A percentile compares a stretch with the other conserved stretches of the same genome.
These are phyloP conservation scores for Hirsutella rhossiliensis DNA, from an alignment of 2,329 filamentous ascomycete species.

Conservation along the genomic window DNA sequence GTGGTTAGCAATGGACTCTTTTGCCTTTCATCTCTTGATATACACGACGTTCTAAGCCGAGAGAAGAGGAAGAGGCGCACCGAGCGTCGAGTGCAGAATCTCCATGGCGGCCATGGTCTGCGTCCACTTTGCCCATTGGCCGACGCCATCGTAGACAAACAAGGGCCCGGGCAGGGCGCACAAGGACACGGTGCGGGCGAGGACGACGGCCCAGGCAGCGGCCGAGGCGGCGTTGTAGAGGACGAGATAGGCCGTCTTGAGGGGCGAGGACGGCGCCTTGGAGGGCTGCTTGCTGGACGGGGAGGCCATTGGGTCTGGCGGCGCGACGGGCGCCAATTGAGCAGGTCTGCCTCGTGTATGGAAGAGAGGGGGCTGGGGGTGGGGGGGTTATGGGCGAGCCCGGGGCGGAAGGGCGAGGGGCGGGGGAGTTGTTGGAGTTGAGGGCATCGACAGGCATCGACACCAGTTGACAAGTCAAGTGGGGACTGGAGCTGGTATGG, in stretches of 20 bases:
- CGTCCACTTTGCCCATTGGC: constrained; percentile 61
- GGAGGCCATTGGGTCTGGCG: not conserved
- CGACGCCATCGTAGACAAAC: constrained; percentile 48
- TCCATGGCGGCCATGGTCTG: constrained; percentile 79
- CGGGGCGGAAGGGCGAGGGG: too few relatives aligned
- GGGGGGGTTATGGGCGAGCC: too few relatives aligned
- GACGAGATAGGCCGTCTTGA: constrained; percentile 57
- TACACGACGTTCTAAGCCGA: too few relatives aligned
- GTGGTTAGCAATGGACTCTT: not conserved
- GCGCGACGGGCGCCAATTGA: too few relatives aligned
- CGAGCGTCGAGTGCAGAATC: constrained; percentile 66
- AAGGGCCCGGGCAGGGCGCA: constrained; percentile 42
- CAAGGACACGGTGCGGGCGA: constrained; percentile 51
- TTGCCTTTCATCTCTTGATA: not conserved
- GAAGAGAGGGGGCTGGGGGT: too few relatives aligned
- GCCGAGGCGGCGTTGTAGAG: constrained; percentile 75
- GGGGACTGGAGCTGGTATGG: too few relatives aligned
- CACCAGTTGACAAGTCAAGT: too few relatives aligned
- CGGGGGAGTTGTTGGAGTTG: too few relatives aligned
- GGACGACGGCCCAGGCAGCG: constrained; percentile 64
- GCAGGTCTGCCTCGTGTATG: too few relatives aligned
- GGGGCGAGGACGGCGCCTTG: not conserved
- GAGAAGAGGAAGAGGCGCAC: constrained; percentile 31
- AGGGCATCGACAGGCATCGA: too few relatives aligned
- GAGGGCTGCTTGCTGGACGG: not conserved